Percentiles rank a stretch among this genome's conserved stretches.
Evolutionary conservation across 805 yeast species (phyloP).

Genomic region (Isabelozyma rhagii): DNA sequence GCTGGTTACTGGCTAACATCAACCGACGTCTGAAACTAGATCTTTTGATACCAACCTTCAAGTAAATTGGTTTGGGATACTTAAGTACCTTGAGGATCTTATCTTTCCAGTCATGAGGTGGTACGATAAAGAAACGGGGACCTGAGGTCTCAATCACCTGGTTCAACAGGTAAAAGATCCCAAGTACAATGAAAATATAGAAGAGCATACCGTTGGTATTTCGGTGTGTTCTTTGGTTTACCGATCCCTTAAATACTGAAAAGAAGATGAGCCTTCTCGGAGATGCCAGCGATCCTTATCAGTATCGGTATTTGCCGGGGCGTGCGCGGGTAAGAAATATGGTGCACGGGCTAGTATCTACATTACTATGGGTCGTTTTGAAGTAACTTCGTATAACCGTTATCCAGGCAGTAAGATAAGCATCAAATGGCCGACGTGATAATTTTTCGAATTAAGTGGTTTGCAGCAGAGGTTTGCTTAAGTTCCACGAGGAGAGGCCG

Average conservation of each 20-base stretch:
- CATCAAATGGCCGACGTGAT: too few relatives aligned
- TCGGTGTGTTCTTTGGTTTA: neutral
- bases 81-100: slow-evolving; percentile 29
- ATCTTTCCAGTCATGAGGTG: slow-evolving; percentile 37
- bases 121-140: slow-evolving; percentile 35
- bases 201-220: neutral
- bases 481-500: too few relatives aligned
- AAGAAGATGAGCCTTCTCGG: neutral
- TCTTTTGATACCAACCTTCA: slow-evolving; percentile 32
- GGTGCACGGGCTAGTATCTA: too few relatives aligned
- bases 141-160: slow-evolving; percentile 20
- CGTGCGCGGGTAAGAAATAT: neutral
- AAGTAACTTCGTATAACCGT: too few relatives aligned
- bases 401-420: too few relatives aligned
- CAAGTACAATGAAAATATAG: neutral
- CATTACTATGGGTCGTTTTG: too few relatives aligned
- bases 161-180: slow-evolving; percentile 8
- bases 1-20: slow-evolving; percentile 30
- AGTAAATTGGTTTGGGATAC: slow-evolving; percentile 32
- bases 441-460: too few relatives aligned
- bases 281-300: neutral
- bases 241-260: neutral
- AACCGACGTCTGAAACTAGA: slow-evolving; percentile 39
- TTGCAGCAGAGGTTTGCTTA: too few relatives aligned
- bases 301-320: neutral